These are phyloP conservation scores for Russula dissimulans DNA, from an alignment of 768 basidiomycete species.

Conservation along the genomic window DNA sequence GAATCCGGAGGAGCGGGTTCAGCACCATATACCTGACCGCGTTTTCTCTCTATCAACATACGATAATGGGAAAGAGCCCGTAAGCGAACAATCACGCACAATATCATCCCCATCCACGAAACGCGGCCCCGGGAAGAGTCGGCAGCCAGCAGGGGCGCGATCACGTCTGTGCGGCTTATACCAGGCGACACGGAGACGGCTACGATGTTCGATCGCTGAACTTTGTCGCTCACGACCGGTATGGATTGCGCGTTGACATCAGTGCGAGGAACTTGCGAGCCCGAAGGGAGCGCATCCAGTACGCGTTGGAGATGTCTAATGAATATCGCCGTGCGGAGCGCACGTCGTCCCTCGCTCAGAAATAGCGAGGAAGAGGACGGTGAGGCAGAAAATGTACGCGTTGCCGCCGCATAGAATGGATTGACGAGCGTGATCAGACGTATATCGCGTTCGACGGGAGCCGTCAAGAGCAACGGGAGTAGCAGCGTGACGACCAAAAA, in stretches of 20 bases:
- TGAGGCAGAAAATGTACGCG: constrained; percentile 29
- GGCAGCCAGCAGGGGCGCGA: constrained; percentile 46
- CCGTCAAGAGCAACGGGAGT: constrained; percentile 69
- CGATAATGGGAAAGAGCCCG: no score
- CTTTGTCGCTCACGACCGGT: constrained; percentile 33
- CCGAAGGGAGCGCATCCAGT: constrained; percentile 66
- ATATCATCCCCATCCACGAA: constrained; percentile 36
- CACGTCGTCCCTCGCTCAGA: constrained; percentile 53
- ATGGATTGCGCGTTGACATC: constrained; percentile 25
- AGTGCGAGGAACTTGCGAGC: constrained; percentile 42
- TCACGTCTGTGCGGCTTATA: constrained; percentile 59
- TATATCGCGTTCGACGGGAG: constrained; percentile 82
- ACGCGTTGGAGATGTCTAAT: constrained; percentile 78
- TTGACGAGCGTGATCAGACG: constrained; percentile 83
- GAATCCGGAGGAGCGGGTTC: constrained; percentile 56
- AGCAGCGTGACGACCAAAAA: constrained; percentile 75
- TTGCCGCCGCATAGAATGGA: constrained; percentile 81
- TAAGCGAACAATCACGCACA: constrained; percentile 34
- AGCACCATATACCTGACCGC: constrained; percentile 50
- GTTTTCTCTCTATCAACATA: not conserved
- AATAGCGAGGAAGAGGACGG: constrained; percentile 25
- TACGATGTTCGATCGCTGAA: constrained; percentile 65
- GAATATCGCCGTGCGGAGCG: constrained; percentile 52
- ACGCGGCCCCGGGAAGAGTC: constrained; percentile 30
- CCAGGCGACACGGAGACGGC: constrained; percentile 69